phyloP scores from a whole-genome alignment of 768 basidiomycete species.

The Melanogaster broomeanus region DNA sequence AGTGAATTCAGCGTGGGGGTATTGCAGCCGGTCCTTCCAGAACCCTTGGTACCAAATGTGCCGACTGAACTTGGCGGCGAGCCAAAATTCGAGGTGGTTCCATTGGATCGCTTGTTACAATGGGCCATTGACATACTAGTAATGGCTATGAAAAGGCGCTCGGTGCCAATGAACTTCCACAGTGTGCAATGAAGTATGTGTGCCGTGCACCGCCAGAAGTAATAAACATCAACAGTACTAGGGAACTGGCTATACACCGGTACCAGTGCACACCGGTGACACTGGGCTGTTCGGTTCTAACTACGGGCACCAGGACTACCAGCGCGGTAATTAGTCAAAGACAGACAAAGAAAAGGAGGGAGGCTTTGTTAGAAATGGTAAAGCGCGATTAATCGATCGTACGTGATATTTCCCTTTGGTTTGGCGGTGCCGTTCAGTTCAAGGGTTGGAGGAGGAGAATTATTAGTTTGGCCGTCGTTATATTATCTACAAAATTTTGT shows the following conservation, averaged over 20 bases:
- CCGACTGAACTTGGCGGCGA: not conserved
- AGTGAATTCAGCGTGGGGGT: slow-evolving; percentile 16
- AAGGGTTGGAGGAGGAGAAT: not conserved
- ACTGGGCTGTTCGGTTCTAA: too few species aligned
- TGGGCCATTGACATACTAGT: too few species aligned
- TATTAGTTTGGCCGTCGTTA: not conserved
- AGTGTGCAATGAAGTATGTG: too few species aligned
- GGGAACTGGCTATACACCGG: too few species aligned
- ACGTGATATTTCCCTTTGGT: not conserved
- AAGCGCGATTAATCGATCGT: not conserved
- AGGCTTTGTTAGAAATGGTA: not conserved
- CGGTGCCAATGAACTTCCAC: too few species aligned
- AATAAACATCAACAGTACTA: too few species aligned
- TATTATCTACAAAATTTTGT: too few species aligned
- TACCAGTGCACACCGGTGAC: too few species aligned
- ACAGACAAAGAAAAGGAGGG: not conserved
- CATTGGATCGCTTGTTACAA: not conserved
- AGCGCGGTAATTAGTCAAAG: not conserved
- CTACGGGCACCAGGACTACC: not conserved
- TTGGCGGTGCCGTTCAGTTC: too few species aligned
- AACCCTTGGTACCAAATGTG: slow-evolving; percentile 1
- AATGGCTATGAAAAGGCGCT: too few species aligned
- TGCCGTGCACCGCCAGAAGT: too few species aligned
- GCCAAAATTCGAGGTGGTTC: too few species aligned
- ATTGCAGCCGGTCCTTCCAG: slow-evolving; percentile 11